phyloP scores from a whole-genome alignment of 2,329 filamentous ascomycete genomes.

The Tolypocladium guangdongense region DNA sequence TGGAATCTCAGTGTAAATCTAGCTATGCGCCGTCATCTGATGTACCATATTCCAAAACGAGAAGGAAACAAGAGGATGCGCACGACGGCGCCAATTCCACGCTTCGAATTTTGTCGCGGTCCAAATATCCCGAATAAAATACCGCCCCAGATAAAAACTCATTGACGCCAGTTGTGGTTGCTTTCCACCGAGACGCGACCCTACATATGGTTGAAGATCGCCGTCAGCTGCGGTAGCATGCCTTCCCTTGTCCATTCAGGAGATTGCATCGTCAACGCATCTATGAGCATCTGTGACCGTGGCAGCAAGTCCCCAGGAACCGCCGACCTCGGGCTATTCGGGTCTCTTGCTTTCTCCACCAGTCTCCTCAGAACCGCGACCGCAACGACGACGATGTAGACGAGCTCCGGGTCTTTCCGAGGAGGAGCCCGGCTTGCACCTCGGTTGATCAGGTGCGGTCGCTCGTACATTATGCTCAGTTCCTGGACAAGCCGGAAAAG shows the following conservation, averaged over 20 bases:
- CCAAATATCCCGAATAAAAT: neutral
- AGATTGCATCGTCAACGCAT: constrained; percentile 54
- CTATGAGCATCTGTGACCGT: constrained; percentile 54
- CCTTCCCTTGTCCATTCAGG: constrained; percentile 52
- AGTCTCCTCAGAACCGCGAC: constrained; percentile 58
- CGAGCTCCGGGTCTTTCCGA: constrained; percentile 38
- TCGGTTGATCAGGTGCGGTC: constrained; percentile 7
- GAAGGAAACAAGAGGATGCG: neutral
- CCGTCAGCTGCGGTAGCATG: constrained; percentile 57
- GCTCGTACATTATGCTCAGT: constrained; percentile 53
- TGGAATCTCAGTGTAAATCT: constrained; percentile 10
- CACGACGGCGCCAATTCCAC: neutral
- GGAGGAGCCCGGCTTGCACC: constrained; percentile 20
- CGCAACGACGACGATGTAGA: constrained; percentile 57
- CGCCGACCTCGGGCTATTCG: constrained; percentile 34
- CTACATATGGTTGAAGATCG: constrained; percentile 29
- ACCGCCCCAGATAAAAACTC: neutral
- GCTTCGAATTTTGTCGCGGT: neutral
- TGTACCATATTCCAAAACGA: constrained; percentile 4
- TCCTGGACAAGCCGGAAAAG: constrained; percentile 66
- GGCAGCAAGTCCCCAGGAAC: constrained; percentile 54
- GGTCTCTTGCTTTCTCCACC: constrained; percentile 55
- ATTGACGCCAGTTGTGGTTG: constrained; percentile 27
- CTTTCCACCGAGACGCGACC: constrained; percentile 14
- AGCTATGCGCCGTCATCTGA: constrained; percentile 11